Percentiles rank a stretch among this genome's conserved stretches.
phyloP scores from a whole-genome alignment of 169 alveolate species.

The Cryptosporidium meleagridis region DNA sequence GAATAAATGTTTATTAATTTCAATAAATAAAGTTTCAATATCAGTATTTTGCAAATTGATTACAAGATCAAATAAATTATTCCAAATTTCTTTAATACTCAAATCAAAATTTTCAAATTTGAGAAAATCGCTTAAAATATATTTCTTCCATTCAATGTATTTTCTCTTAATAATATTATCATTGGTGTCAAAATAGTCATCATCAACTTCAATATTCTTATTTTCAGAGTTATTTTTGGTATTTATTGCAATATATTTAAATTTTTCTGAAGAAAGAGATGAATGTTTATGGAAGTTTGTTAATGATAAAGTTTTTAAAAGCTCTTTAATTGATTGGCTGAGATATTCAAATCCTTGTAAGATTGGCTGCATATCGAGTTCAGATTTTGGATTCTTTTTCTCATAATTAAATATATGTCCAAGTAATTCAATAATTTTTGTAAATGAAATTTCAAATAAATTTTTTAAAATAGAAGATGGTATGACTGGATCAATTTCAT shows the following conservation, averaged over 20 bases:
- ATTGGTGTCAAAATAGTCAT: background rate
- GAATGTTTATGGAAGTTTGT: background rate
- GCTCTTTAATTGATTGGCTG: background rate
- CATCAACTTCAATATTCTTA: background rate
- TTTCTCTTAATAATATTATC: slow-evolving; percentile 6
- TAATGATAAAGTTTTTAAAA: background rate
- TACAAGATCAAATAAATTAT: slow-evolving; percentile 25
- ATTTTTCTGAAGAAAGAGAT: background rate
- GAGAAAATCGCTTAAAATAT: slow-evolving; percentile 8
- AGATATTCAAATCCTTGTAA: slow-evolving; percentile 45
- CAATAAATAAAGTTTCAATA: background rate
- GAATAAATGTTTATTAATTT: background rate
- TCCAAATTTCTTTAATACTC: slow-evolving; percentile 23
- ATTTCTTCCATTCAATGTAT: slow-evolving; percentile 47
- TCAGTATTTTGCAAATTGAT: background rate
- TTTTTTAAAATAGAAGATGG: background rate
- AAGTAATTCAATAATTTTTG: slow-evolving; percentile 22
- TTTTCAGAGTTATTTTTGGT: background rate
- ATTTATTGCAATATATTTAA: background rate
- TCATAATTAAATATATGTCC: background rate
- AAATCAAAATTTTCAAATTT: slow-evolving; percentile 27
- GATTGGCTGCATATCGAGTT: background rate
- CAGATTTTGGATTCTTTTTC: background rate
- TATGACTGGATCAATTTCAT: background rate
- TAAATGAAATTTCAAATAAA: slow-evolving; percentile 6